phyloP scores from a whole-genome alignment of 2,329 filamentous ascomycete genomes.

The Lasiodiplodia sp. region DNA sequence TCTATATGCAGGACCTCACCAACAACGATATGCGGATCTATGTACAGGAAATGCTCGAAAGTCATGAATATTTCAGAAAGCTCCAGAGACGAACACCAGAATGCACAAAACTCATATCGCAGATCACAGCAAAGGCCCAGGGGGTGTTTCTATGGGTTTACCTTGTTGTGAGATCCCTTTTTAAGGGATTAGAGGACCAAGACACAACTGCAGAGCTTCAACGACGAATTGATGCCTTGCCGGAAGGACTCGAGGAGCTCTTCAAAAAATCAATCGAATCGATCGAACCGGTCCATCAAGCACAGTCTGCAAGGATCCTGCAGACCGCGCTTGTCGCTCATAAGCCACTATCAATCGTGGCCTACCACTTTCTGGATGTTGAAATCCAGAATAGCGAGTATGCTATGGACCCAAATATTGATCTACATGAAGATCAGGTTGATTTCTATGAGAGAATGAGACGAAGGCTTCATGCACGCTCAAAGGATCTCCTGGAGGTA shows the following conservation, averaged over 20 bases:
- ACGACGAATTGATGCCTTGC: background rate
- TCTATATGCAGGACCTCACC: background rate
- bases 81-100: background rate
- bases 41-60: background rate
- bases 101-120: background rate
- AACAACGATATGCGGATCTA: background rate
- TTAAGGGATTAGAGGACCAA: background rate
- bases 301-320: background rate
- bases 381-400: background rate
- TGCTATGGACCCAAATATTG: background rate
- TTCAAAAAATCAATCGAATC: background rate
- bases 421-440: background rate
- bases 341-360: background rate
- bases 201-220: background rate
- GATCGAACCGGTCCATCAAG: background rate
- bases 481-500: background rate
- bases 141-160: background rate
- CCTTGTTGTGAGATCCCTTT: background rate
- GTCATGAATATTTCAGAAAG: background rate
- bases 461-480: background rate
- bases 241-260: background rate
- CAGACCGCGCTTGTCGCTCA: background rate
- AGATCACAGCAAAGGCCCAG: background rate
- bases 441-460: background rate
- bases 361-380: background rate